These are phyloP conservation scores for Leccinum truebloodii DNA, from an alignment of 768 basidiomycete genomes.

Conservation along the genomic window DNA sequence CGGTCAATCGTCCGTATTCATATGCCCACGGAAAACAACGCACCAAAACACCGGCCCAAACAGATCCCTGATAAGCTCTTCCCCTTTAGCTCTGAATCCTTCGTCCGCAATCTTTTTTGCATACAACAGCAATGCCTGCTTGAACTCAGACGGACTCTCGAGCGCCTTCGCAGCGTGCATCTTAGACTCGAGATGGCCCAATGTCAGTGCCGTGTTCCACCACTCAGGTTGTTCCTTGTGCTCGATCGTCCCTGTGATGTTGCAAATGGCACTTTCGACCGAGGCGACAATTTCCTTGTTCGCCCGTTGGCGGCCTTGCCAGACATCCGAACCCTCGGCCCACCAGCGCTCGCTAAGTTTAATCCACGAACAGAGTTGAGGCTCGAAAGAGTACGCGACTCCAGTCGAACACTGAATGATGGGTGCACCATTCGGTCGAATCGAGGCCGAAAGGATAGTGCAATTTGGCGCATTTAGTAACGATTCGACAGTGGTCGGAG, in stretches of 20 bases:
- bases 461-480: slow-evolving; percentile 60
- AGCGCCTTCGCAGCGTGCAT: slow-evolving; percentile 72
- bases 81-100: slow-evolving; percentile 83
- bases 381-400: slow-evolving; percentile 78
- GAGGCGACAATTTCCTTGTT: slow-evolving; percentile 56
- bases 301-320: slow-evolving; percentile 69
- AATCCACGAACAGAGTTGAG: slow-evolving; percentile 64
- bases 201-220: slow-evolving; percentile 81
- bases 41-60: slow-evolving; percentile 91
- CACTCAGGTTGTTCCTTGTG: slow-evolving; percentile 63
- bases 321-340: slow-evolving; percentile 77
- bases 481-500: slow-evolving; percentile 61
- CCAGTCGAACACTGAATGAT: slow-evolving; percentile 77
- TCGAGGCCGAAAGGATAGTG: slow-evolving; percentile 59
- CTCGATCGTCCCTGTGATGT: slow-evolving; percentile 36
- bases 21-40: slow-evolving; percentile 30
- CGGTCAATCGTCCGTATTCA: slow-evolving; percentile 1
- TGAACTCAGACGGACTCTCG: slow-evolving; percentile 86
- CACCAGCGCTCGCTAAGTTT: slow-evolving; percentile 84
- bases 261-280: slow-evolving; percentile 56
- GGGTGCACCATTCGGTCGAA: slow-evolving; percentile 81
- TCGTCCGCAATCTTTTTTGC: slow-evolving; percentile 88
- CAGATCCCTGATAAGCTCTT: slow-evolving; percentile 89
- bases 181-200: slow-evolving; percentile 87
- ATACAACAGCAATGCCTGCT: slow-evolving; percentile 70